Conservation (phyloP, 2,329 filamentous ascomycete species). For the Aureobasidium leucospermi region DNA sequence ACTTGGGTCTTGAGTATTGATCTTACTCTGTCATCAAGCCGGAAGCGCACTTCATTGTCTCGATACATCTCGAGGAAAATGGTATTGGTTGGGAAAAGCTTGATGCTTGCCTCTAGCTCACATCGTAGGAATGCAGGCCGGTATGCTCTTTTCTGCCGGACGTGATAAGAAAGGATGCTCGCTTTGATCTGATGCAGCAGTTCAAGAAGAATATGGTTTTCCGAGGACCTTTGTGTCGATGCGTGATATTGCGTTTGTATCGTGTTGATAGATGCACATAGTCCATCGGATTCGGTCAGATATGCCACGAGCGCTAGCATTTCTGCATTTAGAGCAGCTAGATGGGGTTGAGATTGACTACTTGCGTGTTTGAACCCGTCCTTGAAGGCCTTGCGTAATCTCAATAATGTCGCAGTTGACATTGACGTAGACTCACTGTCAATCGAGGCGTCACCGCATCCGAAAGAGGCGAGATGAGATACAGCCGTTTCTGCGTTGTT, state of each 20-base stretch:
- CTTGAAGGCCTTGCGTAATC: constrained; percentile 31
- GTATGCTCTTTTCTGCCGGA: constrained; percentile 55
- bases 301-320: constrained; percentile 62
- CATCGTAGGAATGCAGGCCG: constrained; percentile 59
- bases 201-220: constrained; percentile 37
- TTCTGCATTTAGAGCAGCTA: constrained; percentile 52
- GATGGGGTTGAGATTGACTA: constrained; percentile 40
- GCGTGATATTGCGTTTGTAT: constrained; percentile 37
- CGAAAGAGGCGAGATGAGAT: constrained; percentile 28
- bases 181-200: constrained; percentile 61
- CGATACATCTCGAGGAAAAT: constrained; percentile 65
- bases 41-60: constrained; percentile 65
- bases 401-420: neutral
- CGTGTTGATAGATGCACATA: constrained; percentile 31
- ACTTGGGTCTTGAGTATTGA: constrained; percentile 46
- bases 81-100: constrained; percentile 65
- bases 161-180: constrained; percentile 59
- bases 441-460: neutral
- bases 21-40: constrained; percentile 71
- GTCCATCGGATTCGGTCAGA: constrained; percentile 38
- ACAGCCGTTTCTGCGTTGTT: constrained; percentile 29
- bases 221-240: constrained; percentile 19
- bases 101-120: constrained; percentile 54
- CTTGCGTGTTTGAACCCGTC: constrained; percentile 51
- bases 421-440: neutral